Conservation (phyloP, 768 basidiomycete species). For the Leucocoprinus leucothites region DNA sequence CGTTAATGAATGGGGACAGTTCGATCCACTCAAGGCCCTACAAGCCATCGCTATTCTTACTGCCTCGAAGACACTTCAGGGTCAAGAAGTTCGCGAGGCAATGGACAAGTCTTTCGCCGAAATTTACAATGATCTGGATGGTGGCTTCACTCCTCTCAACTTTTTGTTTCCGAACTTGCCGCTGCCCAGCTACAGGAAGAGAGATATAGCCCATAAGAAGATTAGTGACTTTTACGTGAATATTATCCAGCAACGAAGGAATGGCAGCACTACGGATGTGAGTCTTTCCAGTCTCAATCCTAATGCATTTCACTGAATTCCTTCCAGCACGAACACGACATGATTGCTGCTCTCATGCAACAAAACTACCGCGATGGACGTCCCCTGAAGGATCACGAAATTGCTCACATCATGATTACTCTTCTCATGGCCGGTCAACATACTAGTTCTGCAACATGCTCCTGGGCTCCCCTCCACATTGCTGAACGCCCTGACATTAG, state of each 20-base stretch:
- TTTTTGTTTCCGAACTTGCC: constrained; percentile 95
- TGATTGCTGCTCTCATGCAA: constrained; percentile 84
- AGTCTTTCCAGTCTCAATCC: constrained; percentile 15
- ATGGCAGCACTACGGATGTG: constrained; percentile 39
- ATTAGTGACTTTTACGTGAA: constrained; percentile 92
- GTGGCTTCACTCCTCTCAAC: constrained; percentile 94
- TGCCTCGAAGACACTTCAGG: constrained; percentile 91
- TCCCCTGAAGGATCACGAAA: constrained; percentile 79
- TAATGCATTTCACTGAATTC: constrained; percentile 10
- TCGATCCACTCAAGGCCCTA: constrained; percentile 70
- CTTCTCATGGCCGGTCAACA: constrained; percentile 99
- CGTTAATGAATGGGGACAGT: constrained; percentile 74
- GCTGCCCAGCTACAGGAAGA: constrained; percentile 81
- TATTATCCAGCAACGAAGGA: constrained; percentile 75
- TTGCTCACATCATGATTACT: constrained; percentile 98
- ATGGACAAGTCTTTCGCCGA: constrained; percentile 85
- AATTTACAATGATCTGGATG: constrained; percentile 85
- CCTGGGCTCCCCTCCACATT: constrained; percentile 88
- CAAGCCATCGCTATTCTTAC: constrained; percentile 94
- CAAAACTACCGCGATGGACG: constrained; percentile 84
- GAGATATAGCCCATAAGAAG: constrained; percentile 87
- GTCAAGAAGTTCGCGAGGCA: constrained; percentile 76
- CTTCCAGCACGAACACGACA: constrained; percentile 70
- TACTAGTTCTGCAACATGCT: constrained; percentile 88
- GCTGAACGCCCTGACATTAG: constrained; percentile 71